phyloP scores from a whole-genome alignment of 495 filamentous ascomycete species.

The Paragyromitra xinjiangensis region DNA sequence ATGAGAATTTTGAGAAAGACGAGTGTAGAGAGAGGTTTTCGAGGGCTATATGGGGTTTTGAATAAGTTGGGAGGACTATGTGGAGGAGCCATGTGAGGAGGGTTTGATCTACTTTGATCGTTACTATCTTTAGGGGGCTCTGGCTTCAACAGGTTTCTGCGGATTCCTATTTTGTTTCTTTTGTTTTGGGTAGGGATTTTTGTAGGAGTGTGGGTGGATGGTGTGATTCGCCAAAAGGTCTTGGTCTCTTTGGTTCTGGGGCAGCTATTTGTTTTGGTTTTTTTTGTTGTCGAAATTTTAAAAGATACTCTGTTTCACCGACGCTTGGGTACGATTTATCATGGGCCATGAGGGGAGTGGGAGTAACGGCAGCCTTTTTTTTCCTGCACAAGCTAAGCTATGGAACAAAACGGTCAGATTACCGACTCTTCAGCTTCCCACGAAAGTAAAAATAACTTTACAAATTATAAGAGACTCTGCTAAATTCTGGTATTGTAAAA shows the following conservation, averaged over 20 bases:
- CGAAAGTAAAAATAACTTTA: too few species aligned
- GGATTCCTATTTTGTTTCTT: background rate
- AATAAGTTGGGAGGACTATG: background rate
- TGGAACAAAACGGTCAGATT: too few species aligned
- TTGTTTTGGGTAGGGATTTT: background rate
- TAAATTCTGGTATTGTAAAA: too few species aligned
- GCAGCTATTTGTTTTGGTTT: background rate
- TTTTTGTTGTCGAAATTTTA: background rate
- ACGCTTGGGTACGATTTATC: background rate
- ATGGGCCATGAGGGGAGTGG: background rate
- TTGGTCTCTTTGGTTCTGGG: background rate
- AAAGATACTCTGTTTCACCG: background rate
- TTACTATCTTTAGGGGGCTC: slow-evolving; percentile 1
- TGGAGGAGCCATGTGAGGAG: background rate
- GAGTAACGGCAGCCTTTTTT: background rate
- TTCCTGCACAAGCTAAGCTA: too few species aligned
- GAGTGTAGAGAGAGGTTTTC: slow-evolving; percentile 38
- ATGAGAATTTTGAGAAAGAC: slow-evolving; percentile 25
- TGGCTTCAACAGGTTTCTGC: background rate
- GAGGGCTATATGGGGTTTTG: slow-evolving; percentile 16
- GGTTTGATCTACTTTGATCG: background rate
- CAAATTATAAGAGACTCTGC: too few species aligned
- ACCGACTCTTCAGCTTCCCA: too few species aligned
- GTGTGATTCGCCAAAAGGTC: background rate
- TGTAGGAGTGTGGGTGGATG: background rate